These are phyloP conservation scores for Aureobasidium sp. DNA, from an alignment of 2,329 filamentous ascomycete species.

Conservation along the genomic window DNA sequence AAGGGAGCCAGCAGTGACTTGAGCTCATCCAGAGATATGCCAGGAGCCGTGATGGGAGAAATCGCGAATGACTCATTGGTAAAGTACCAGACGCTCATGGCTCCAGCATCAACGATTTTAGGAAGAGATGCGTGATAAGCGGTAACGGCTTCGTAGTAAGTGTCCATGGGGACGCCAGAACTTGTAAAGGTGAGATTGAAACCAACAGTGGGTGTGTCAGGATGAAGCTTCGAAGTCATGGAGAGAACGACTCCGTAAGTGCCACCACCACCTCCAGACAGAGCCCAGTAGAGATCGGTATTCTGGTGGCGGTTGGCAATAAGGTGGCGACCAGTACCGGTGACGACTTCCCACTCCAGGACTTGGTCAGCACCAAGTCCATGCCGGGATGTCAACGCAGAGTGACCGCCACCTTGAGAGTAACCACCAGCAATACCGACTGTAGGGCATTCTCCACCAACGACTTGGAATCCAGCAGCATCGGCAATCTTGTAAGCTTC, in stretches of 20 bases:
- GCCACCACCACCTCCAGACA: constrained; percentile 53
- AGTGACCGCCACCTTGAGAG: constrained; percentile 54
- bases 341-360: constrained; percentile 43
- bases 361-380: constrained; percentile 56
- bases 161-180: constrained; percentile 26
- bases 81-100: constrained; percentile 44
- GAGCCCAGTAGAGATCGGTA: constrained; percentile 56
- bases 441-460: constrained; percentile 49
- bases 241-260: constrained; percentile 52
- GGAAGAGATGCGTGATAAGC: constrained; percentile 44
- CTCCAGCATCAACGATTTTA: constrained; percentile 43
- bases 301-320: constrained; percentile 43
- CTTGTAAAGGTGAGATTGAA: constrained; percentile 38
- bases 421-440: constrained; percentile 56
- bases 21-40: constrained; percentile 39
- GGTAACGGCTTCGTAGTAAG: constrained; percentile 45
- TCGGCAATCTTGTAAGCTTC: constrained; percentile 43
- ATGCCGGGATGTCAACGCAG: constrained; percentile 45
- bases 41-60: constrained; percentile 42
- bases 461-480: constrained; percentile 41
- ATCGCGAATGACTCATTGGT: constrained; percentile 45
- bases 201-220: constrained; percentile 37
- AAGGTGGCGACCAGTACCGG: constrained; percentile 42
- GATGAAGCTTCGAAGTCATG: constrained; percentile 48
- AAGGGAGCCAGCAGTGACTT: constrained; percentile 42